Percentiles rank a stretch among this genome's conserved stretches.
Evolutionary conservation across 257 asterid species (phyloP).

Genomic region (Thymus mandschuricus): DNA sequence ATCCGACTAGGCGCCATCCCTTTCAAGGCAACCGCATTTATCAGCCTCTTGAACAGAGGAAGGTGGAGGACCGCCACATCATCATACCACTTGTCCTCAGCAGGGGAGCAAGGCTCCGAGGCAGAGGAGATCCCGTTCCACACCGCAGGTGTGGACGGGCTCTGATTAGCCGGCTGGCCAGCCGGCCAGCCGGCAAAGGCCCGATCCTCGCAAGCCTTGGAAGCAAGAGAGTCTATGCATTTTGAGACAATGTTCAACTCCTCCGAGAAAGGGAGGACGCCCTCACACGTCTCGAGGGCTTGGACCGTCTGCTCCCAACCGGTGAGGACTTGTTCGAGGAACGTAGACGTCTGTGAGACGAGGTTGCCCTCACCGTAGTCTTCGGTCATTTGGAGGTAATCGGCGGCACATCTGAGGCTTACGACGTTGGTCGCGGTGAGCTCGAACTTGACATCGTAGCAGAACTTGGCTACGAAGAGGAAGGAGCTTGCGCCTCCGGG

Average conservation of each 20-base stretch:
- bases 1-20: constrained; percentile 46
- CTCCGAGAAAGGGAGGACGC: constrained; percentile 46
- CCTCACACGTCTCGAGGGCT: constrained; percentile 53
- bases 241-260: constrained; percentile 48
- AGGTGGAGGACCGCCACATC: constrained; percentile 42
- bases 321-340: constrained; percentile 43
- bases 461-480: constrained; percentile 51
- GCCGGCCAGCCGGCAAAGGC: constrained; percentile 30
- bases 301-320: constrained; percentile 47
- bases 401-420: constrained; percentile 53
- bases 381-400: constrained; percentile 55
- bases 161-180: constrained; percentile 19
- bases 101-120: constrained; percentile 34
- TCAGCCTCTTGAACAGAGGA: constrained; percentile 51
- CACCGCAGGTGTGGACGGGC: constrained; percentile 23
- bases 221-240: constrained; percentile 51
- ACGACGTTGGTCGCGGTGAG: constrained; percentile 45
- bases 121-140: constrained; percentile 45
- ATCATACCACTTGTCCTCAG: constrained; percentile 54
- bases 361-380: constrained; percentile 57
- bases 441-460: constrained; percentile 50
- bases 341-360: constrained; percentile 39
- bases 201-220: constrained; percentile 47
- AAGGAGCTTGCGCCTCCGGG: constrained; percentile 59
- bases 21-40: constrained; percentile 33